Base-by-base conservation (phyloP, 768 basidiomycete species). In the Xerocomellus amylosporus region DNA sequence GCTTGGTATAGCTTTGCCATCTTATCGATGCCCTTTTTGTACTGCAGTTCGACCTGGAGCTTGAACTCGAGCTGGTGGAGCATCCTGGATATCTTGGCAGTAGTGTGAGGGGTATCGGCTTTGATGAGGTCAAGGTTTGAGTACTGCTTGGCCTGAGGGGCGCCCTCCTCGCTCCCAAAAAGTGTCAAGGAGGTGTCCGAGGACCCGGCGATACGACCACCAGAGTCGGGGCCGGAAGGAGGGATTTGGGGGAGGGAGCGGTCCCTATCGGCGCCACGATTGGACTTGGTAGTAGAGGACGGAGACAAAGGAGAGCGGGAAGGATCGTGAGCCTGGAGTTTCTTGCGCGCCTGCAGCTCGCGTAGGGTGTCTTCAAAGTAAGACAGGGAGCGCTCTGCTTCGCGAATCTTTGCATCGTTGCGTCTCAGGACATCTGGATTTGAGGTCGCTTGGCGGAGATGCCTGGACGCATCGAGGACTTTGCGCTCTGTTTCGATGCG, bases 11-110 rank as follows among this genome's bases (percentile, higher is more conserved):
- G 80, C 73, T 90, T 95, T 36, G 88, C 90, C 97, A 99, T 99
- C 78, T 98, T 98, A 75, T 98, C 95, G 59, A 98, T 97, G 39
- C 97, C 97, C 70, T 87, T 83, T 79, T 95, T 96, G 79, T 98
- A 98, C 74, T 98, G 94, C 76, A 89, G 84, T 74, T 99, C 97
- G 59, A 99, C 93, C 72, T 96, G 92, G 51, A 98, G 85, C 76
- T 99, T 99, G 83, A 98, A 99, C 74, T 98, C 95, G 58, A 99
- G 86, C 73, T 98, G 95, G 73, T 98, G 95, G 46, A 98, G 84
- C 95, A 98, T 98, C 62, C 85, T 85, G 39, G 93, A 91, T 70
- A 99, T 98, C 78, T 96, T 98, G 62, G 91, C 88, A 2, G 95
- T 88, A 19, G 93, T 94, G 67, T 96, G 85, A 15, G 96, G 95